Percentiles rank a stretch among this genome's conserved stretches.
Evolutionary conservation across 768 basidiomycete species (phyloP).

Genomic region (Pholiota molesta): DNA sequence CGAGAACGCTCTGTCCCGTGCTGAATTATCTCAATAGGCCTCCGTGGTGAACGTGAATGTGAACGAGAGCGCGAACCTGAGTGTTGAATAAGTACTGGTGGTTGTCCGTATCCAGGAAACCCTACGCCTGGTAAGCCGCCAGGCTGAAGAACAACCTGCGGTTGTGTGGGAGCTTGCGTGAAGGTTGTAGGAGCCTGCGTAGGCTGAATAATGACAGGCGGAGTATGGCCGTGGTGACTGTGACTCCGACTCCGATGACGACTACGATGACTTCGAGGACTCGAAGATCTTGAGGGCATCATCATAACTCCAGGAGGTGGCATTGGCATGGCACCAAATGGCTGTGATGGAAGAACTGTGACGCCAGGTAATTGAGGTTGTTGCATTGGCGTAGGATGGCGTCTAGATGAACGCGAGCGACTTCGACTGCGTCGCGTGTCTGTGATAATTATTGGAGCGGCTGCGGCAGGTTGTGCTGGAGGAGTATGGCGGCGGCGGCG

Average conservation of each 20-base stretch:
- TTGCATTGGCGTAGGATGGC: constrained; percentile 13
- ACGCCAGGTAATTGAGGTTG: constrained; percentile 15
- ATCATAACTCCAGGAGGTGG: constrained; percentile 15
- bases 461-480: constrained; percentile 5
- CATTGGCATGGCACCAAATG: background rate
- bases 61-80: constrained; percentile 12
- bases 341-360: constrained; percentile 22
- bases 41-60: constrained; percentile 21
- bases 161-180: constrained; percentile 1
- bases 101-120: constrained; percentile 1
- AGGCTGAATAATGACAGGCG: constrained; percentile 8
- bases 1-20: background rate
- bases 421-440: constrained; percentile 21
- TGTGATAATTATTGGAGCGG: constrained; percentile 21
- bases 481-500: constrained; percentile 15
- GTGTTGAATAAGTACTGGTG: constrained; percentile 4
- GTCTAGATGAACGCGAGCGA: constrained; percentile 26
- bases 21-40: constrained; percentile 13
- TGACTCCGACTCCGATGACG: constrained; percentile 13
- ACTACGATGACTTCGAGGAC: constrained; percentile 9
- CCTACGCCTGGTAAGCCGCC: constrained; percentile 4
- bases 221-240: constrained; percentile 14
- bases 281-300: constrained; percentile 16
- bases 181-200: background rate
- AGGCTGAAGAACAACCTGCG: constrained; percentile 15